Percentiles rank a stretch among this genome's conserved stretches.
phyloP scores from a whole-genome alignment of 305 asterid species.

The Solanum hybrid region DNA sequence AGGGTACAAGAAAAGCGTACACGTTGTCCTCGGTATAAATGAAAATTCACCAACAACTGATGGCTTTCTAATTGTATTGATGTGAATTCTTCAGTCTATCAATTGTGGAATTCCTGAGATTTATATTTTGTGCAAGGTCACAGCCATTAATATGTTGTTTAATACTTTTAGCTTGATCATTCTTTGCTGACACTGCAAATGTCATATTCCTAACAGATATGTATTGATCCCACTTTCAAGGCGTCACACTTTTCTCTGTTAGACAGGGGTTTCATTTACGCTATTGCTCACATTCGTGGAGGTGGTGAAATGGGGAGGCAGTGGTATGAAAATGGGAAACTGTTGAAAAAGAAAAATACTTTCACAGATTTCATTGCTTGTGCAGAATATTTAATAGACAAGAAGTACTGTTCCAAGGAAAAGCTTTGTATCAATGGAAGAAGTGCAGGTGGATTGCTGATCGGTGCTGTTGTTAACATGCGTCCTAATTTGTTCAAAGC shows the following conservation, averaged over 20 bases:
- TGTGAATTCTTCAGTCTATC: neutral
- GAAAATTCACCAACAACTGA: neutral
- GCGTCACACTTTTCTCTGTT: constrained; percentile 72
- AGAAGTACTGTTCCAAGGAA: constrained; percentile 74
- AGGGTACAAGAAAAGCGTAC: neutral
- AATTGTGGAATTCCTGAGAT: neutral
- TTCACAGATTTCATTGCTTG: constrained; percentile 85
- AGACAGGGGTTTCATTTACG: constrained; percentile 76
- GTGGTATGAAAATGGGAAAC: constrained; percentile 93
- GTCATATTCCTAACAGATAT: constrained; percentile 39
- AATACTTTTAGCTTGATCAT: neutral
- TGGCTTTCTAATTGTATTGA: neutral
- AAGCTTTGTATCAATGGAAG: constrained; percentile 84
- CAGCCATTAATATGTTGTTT: neutral
- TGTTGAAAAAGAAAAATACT: constrained; percentile 79
- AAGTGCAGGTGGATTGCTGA: constrained; percentile 95
- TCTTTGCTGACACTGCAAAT: neutral
- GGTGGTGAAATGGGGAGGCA: constrained; percentile 99
- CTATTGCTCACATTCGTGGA: constrained; percentile 86
- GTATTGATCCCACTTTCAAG: constrained; percentile 73
- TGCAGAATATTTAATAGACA: constrained; percentile 79
- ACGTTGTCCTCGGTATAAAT: neutral
- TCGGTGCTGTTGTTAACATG: constrained; percentile 89
- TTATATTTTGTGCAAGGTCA: neutral
- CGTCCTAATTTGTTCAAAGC: constrained; percentile 83